phyloP scores from a whole-genome alignment of 2,329 filamentous ascomycete species.

The Microsporum canis region DNA sequence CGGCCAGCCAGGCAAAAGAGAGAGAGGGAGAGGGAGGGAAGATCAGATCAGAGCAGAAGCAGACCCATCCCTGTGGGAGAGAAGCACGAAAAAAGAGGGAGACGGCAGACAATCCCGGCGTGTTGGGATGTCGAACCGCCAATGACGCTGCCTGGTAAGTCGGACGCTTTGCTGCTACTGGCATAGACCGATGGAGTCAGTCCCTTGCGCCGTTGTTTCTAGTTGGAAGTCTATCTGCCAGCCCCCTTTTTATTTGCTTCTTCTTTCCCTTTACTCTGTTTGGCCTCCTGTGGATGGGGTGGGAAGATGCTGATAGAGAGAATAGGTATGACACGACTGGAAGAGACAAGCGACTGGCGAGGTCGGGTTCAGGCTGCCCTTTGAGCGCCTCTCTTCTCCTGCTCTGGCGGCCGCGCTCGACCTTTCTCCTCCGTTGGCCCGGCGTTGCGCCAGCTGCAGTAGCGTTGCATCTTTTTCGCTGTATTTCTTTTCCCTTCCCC shows the following conservation, averaged over 20 bases:
- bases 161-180: conserved; percentile 1
- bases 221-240: neutral
- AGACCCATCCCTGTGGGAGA: neutral
- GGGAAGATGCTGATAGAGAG: neutral
- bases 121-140: neutral
- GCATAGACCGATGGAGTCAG: neutral
- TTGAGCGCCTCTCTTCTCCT: neutral
- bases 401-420: neutral
- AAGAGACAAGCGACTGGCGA: neutral
- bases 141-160: neutral
- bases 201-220: conserved; percentile 4
- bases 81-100: neutral
- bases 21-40: neutral
- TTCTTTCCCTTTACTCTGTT: neutral
- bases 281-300: neutral
- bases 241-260: neutral
- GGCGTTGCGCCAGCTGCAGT: neutral
- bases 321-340: neutral
- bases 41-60: too few relatives aligned
- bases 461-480: conserved; percentile 4
- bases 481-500: neutral
- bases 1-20: neutral
- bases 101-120: conserved; percentile 4
- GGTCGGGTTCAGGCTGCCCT: neutral
- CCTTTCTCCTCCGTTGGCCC: neutral